Conservation (phyloP, 2,329 filamentous ascomycete species). For the Aureobasidium sp. region DNA sequence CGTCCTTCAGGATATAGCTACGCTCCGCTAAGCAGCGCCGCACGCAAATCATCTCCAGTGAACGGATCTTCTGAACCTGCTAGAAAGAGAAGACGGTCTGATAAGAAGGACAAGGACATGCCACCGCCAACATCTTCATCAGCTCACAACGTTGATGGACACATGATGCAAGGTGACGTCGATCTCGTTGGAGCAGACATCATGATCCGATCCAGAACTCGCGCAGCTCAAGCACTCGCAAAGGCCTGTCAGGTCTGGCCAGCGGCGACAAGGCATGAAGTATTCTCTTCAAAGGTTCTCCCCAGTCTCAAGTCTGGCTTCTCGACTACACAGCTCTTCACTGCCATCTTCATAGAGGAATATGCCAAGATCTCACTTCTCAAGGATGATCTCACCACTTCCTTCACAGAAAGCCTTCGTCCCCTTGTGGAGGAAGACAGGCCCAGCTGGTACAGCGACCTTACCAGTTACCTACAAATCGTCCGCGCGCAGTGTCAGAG, state of each 20-base stretch:
- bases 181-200: constrained; percentile 87
- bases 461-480: constrained; percentile 83
- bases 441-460: constrained; percentile 76
- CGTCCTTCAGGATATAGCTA: constrained; percentile 88
- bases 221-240: constrained; percentile 78
- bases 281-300: constrained; percentile 58
- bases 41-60: constrained; percentile 35
- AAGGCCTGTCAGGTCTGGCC: constrained; percentile 73
- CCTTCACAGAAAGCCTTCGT: constrained; percentile 60
- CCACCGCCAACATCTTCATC: constrained; percentile 43
- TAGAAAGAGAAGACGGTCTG: constrained; percentile 74
- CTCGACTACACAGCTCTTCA: constrained; percentile 78
- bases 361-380: constrained; percentile 55
- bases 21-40: constrained; percentile 41
- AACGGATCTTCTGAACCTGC: constrained; percentile 54
- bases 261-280: constrained; percentile 48
- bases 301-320: constrained; percentile 63
- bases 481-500: constrained; percentile 88
- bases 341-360: constrained; percentile 80
- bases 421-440: constrained; percentile 74
- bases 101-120: constrained; percentile 67
- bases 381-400: constrained; percentile 45
- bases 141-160: constrained; percentile 93
- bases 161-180: constrained; percentile 95
- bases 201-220: constrained; percentile 82